These are phyloP conservation scores for Clavispora santaluciae DNA, from an alignment of 805 yeast species.

Conservation along the genomic window DNA sequence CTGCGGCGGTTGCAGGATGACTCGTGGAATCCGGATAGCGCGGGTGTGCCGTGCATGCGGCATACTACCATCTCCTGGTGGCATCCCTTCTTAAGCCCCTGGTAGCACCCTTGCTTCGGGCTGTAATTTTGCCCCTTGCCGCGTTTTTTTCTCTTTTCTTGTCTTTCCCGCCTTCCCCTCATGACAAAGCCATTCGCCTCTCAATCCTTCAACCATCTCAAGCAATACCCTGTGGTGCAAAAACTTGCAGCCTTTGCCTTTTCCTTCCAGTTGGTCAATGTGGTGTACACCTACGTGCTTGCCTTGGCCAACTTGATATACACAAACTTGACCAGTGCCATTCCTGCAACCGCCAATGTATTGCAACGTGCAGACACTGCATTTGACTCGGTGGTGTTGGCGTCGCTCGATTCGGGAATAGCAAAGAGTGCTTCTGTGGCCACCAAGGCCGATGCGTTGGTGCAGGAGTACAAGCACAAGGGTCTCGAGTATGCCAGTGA, in stretches of 20 bases:
- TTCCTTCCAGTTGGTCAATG: conserved; percentile 21
- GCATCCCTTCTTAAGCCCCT: conserved; percentile 3
- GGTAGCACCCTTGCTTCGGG: conserved; percentile 4
- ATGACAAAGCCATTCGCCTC: conserved; percentile 27
- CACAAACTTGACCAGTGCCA: conserved; percentile 18
- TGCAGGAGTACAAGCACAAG: background rate
- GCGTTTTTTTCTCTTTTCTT: background rate
- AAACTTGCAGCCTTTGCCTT: conserved; percentile 18
- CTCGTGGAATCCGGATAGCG: background rate
- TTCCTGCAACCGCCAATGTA: conserved; percentile 15
- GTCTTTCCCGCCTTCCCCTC: background rate
- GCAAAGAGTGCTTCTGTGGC: background rate
- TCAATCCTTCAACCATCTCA: conserved; percentile 28
- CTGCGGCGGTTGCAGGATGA: too few species aligned
- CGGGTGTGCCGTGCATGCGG: background rate
- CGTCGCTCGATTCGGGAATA: conserved; percentile 17
- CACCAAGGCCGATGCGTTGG: background rate
- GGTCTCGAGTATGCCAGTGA: background rate
- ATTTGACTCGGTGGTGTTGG: conserved; percentile 21
- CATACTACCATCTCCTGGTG: background rate
- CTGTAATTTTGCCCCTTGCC: background rate
- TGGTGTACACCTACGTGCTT: conserved; percentile 20
- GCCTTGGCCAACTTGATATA: conserved; percentile 20
- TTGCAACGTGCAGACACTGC: conserved; percentile 20
- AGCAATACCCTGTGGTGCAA: conserved; percentile 27